Evolutionary conservation across 2,329 filamentous ascomycete species (phyloP), one percentile per base, ranked within the genome.

Genomic region (Beauveria bassiana): DNA sequence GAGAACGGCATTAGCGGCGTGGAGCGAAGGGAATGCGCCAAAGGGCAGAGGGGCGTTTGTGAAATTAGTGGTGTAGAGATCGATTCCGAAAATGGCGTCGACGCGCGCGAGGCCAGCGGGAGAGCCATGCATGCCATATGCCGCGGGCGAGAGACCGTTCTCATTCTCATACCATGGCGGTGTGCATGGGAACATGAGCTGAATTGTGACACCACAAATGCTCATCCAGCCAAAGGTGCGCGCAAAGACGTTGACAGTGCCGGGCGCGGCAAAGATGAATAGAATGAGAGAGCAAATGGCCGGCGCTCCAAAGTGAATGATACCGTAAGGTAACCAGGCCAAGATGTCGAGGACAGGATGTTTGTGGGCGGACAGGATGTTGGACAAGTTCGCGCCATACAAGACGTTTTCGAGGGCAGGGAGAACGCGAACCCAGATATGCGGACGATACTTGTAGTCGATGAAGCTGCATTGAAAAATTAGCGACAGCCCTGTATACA

Each of bases 141-240:
- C 91, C 54, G 93, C 93, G 2, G 93, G 93, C 34, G 91, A 91
- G 57, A 97, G 79, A 18, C 93, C 93, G 73, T 96, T 91, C 69
- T 90, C 82, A 74, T 95, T 96, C 80, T 97, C 93, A 71, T 97
- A 98, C 93, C 93, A 98, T 1, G 93, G 93, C 28, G 93, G 91
- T 26, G 93, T 95, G 79, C 93, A 97, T 1, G 93, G 93, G 76
- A 97, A 96, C 64, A 92, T 75, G 59, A 97, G 81, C 77, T 97
- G 93, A 66, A 96, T 93, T 38, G 87, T 85, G 61, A 97, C 93
- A 59, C 92, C 93, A 14, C 87, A 79, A 65, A 96, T 85, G 76
- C 92, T 95, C 85, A 97, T 89, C 81, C 93, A 97, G 63, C 93
- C 93, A 68, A 97, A 96, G 56, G 88, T 86, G 68, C 88, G 87